Evolutionary conservation across 768 basidiomycete species (phyloP).

Genomic region (Kwoniella dejecticola): DNA sequence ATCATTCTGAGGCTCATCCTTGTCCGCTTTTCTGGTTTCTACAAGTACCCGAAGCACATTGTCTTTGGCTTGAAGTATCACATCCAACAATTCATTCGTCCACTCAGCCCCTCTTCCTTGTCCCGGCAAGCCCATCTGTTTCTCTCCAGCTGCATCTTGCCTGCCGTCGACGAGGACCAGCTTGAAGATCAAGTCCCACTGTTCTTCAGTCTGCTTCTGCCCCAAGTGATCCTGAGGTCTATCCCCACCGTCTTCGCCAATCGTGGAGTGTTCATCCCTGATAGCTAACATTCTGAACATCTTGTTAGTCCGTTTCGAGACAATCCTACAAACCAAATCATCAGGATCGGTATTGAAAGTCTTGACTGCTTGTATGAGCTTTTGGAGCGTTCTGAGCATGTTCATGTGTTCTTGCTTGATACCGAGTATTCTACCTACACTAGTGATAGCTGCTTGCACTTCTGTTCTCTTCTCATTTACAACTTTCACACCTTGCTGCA

Average conservation of each 20-base stretch:
- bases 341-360: slow-evolving; percentile 13
- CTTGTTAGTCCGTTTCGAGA: too few relatives aligned
- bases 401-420: not conserved
- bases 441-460: slow-evolving; percentile 11
- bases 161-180: not conserved
- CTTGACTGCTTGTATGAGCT: not conserved
- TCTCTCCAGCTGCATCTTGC: too few relatives aligned
- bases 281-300: too few relatives aligned
- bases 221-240: too few relatives aligned
- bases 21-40: not conserved
- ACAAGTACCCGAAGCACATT: not conserved
- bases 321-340: not conserved
- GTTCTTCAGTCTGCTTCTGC: not conserved
- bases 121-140: not conserved
- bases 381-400: slow-evolving; percentile 1
- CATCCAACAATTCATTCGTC: slow-evolving; percentile 8
- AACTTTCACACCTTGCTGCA: slow-evolving; percentile 5
- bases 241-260: too few relatives aligned
- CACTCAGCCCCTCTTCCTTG: not conserved
- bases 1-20: not conserved
- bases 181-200: not conserved
- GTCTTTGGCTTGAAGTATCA: not conserved
- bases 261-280: too few relatives aligned
- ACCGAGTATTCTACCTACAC: not conserved
- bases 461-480: not conserved